These are phyloP conservation scores for Cyberlindnera euphorbiae DNA, from an alignment of 805 yeast species.

Conservation along the genomic window DNA sequence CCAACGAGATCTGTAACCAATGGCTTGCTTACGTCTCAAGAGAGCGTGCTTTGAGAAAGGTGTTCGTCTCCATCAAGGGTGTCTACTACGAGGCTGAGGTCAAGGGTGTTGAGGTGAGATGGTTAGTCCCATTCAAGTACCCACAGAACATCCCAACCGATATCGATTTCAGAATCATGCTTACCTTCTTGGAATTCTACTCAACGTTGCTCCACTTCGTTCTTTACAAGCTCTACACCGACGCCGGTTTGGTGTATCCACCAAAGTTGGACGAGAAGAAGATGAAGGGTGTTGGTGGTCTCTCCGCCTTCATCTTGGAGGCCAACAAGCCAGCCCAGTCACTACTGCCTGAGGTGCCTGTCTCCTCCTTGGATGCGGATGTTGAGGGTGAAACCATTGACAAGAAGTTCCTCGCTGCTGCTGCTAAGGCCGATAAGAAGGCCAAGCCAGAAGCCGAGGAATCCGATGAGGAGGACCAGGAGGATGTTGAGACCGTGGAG, in stretches of 20 bases:
- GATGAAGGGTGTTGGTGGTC: conserved; percentile 85
- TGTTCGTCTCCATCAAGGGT: conserved; percentile 95
- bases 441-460: conserved; percentile 34
- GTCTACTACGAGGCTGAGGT: conserved; percentile 89
- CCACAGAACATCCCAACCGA: conserved; percentile 94
- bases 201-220: conserved; percentile 88
- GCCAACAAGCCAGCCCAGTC: conserved; percentile 28
- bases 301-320: conserved; percentile 77
- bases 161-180: conserved; percentile 94
- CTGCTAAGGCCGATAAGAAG: conserved; percentile 35
- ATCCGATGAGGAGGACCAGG: conserved; percentile 32
- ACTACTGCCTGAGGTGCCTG: conserved; percentile 23
- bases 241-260: conserved; percentile 82
- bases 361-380: conserved; percentile 27
- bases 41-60: conserved; percentile 77
- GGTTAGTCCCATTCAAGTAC: conserved; percentile 97
- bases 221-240: conserved; percentile 79
- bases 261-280: conserved; percentile 69
- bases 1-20: conserved; percentile 81
- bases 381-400: conserved; percentile 30
- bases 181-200: conserved; percentile 93
- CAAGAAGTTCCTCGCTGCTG: conserved; percentile 49
- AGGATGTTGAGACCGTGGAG: conserved; percentile 40
- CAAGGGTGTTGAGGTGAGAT: conserved; percentile 87
- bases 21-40: conserved; percentile 93